Percentiles rank a stretch among this genome's conserved stretches.
phyloP scores from a whole-genome alignment of 1,284 basidiomycete genomes.

The Puccinia coronata region DNA sequence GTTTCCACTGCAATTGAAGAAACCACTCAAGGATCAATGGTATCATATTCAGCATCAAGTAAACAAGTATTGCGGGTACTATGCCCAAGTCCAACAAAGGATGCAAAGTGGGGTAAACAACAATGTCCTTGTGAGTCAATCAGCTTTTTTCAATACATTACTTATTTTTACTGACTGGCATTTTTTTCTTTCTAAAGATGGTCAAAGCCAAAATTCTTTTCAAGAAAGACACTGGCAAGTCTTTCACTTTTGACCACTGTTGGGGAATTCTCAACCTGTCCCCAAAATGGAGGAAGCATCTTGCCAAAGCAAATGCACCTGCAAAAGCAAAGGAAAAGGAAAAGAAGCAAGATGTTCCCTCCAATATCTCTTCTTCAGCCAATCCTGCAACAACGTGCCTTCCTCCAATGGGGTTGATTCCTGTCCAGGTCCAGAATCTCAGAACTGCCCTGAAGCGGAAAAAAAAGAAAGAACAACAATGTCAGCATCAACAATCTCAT shows the following conservation, averaged over 20 bases:
- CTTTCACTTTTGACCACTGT: neutral
- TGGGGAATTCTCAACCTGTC: neutral
- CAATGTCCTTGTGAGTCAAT: neutral
- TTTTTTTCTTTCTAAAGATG: neutral
- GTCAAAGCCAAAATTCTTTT: neutral
- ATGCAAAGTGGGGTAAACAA: neutral
- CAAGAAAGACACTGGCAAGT: neutral
- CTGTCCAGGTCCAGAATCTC: neutral
- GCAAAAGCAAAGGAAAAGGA: neutral
- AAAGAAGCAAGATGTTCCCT: neutral
- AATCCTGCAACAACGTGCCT: constrained; percentile 61
- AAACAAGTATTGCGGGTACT: too few relatives aligned
- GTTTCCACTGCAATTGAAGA: neutral
- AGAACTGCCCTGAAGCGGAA: neutral
- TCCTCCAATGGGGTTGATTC: too few relatives aligned
- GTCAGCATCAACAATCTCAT: neutral
- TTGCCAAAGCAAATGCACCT: neutral
- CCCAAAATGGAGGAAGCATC: neutral
- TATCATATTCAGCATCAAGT: neutral
- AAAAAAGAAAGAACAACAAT: neutral
- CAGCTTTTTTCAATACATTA: neutral
- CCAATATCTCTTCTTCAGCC: neutral
- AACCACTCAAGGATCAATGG: neutral
- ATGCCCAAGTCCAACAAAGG: neutral
- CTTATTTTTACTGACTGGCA: neutral